A percentile compares a stretch with the other conserved stretches of the same genome.
phyloP scores from a whole-genome alignment of 1,284 basidiomycete genomes.

The Boletus albobrunnescens region DNA sequence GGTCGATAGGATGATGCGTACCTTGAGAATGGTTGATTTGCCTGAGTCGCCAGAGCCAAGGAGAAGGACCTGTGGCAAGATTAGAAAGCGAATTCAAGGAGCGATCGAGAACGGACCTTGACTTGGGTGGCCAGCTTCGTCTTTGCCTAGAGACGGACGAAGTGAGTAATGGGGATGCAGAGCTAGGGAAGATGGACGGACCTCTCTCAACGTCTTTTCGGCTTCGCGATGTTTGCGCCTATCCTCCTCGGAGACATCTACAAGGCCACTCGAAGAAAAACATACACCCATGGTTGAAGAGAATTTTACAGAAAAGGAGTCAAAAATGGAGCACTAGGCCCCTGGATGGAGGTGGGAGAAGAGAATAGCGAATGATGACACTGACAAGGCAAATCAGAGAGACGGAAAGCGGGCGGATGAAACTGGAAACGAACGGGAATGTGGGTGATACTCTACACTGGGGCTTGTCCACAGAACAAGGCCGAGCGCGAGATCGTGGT shows the following conservation, averaged over 20 bases:
- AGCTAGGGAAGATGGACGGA: slow-evolving; percentile 29
- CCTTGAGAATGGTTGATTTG: slow-evolving; percentile 89
- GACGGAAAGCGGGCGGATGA: neutral
- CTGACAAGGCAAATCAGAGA: neutral
- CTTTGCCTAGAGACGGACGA: slow-evolving; percentile 49
- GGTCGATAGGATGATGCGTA: slow-evolving; percentile 28
- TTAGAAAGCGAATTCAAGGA: neutral
- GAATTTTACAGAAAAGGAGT: slow-evolving; percentile 4
- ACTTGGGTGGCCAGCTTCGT: slow-evolving; percentile 68
- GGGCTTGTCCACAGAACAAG: slow-evolving; percentile 25
- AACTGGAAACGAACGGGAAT: neutral
- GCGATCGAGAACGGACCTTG: slow-evolving; percentile 51
- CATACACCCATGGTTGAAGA: slow-evolving; percentile 65
- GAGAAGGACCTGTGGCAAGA: slow-evolving; percentile 61
- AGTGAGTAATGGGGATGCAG: neutral
- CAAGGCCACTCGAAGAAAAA: slow-evolving; percentile 54
- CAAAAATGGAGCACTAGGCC: slow-evolving; percentile 17
- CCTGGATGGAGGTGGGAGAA: slow-evolving; percentile 2
- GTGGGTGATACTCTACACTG: slow-evolving; percentile 5
- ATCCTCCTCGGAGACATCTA: slow-evolving; percentile 61
- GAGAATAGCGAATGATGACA: neutral
- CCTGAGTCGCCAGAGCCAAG: slow-evolving; percentile 92
- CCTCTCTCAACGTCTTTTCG: slow-evolving; percentile 62
- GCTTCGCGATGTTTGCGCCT: slow-evolving; percentile 61
- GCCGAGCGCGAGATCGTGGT: slow-evolving; percentile 11